Evolutionary conservation across 1,284 basidiomycete genomes (phyloP).

Genomic region (Cronartium quercuum): DNA sequence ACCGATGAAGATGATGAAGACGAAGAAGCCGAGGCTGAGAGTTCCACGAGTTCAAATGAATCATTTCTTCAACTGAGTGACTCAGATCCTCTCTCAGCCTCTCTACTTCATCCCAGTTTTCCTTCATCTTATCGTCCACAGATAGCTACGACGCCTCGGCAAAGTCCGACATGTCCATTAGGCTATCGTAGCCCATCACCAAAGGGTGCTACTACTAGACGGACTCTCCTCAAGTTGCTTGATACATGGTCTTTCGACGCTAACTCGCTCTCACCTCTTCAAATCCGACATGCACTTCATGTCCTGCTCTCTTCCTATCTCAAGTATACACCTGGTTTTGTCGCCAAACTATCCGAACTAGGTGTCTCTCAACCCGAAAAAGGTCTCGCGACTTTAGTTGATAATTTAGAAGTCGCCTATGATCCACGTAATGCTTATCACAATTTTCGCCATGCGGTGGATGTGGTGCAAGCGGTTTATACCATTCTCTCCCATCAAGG

Average conservation of each 20-base stretch:
- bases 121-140: slow-evolving; percentile 48
- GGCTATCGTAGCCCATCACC: not conserved
- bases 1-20: slow-evolving; percentile 42
- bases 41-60: slow-evolving; percentile 10
- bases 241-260: slow-evolving; percentile 23
- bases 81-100: not conserved
- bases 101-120: slow-evolving; percentile 54
- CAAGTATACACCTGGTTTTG: slow-evolving; percentile 25
- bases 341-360: not conserved
- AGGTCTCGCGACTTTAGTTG: slow-evolving; percentile 5
- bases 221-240: not conserved
- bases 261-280: slow-evolving; percentile 24
- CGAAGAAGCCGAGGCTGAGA: slow-evolving; percentile 41
- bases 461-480: slow-evolving; percentile 86
- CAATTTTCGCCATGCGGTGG: slow-evolving; percentile 88
- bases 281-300: slow-evolving; percentile 55
- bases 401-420: slow-evolving; percentile 74
- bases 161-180: slow-evolving; percentile 33
- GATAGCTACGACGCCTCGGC: slow-evolving; percentile 35
- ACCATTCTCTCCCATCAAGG: slow-evolving; percentile 70
- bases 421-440: slow-evolving; percentile 85
- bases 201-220: slow-evolving; percentile 4
- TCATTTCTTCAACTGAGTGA: slow-evolving; percentile 3
- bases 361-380: slow-evolving; percentile 4
- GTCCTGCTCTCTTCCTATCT: slow-evolving; percentile 60